These are phyloP conservation scores for Acidiella bohemica DNA, from an alignment of 495 filamentous ascomycete species.

Conservation along the genomic window DNA sequence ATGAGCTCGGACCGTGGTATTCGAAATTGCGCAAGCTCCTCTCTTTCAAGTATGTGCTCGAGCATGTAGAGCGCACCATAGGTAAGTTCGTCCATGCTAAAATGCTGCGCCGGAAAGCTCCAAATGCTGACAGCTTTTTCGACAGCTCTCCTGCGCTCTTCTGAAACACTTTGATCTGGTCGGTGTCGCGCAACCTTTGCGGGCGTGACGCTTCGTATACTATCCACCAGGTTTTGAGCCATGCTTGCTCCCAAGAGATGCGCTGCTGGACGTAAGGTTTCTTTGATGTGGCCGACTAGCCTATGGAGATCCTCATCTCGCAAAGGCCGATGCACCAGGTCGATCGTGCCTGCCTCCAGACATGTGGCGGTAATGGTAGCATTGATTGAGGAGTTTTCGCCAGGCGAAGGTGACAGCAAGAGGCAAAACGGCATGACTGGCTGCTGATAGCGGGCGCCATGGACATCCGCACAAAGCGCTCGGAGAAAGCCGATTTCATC, in stretches of 20 bases:
- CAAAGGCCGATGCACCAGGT: conserved; percentile 69
- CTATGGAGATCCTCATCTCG: conserved; percentile 53
- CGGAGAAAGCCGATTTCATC: conserved; percentile 4
- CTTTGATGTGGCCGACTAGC: conserved; percentile 62
- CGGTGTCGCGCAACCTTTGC: conserved; percentile 6
- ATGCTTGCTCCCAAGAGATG: conserved; percentile 80
- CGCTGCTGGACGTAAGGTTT: conserved; percentile 81
- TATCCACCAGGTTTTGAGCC: conserved; percentile 82
- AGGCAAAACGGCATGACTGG: conserved; percentile 17
- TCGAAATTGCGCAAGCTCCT: conserved; percentile 54
- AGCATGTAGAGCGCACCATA: conserved; percentile 70
- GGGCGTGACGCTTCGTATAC: conserved; percentile 66
- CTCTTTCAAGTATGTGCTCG: conserved; percentile 72
- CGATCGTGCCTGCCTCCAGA: conserved; percentile 71
- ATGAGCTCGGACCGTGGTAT: conserved; percentile 44
- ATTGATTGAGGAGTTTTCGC: neutral
- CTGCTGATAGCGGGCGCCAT: conserved; percentile 17
- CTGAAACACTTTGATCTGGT: conserved; percentile 36
- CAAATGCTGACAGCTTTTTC: conserved; percentile 62
- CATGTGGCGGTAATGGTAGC: conserved; percentile 28
- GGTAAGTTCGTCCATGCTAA: conserved; percentile 76
- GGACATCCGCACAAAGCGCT: conserved; percentile 8
- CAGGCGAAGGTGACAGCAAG: neutral
- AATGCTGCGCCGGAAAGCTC: conserved; percentile 80
- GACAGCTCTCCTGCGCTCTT: conserved; percentile 47